Evolutionary conservation across 176 grass and related monocot species (phyloP), one percentile per base, ranked within the genome.

Genomic region (Pontederia paniculata): DNA sequence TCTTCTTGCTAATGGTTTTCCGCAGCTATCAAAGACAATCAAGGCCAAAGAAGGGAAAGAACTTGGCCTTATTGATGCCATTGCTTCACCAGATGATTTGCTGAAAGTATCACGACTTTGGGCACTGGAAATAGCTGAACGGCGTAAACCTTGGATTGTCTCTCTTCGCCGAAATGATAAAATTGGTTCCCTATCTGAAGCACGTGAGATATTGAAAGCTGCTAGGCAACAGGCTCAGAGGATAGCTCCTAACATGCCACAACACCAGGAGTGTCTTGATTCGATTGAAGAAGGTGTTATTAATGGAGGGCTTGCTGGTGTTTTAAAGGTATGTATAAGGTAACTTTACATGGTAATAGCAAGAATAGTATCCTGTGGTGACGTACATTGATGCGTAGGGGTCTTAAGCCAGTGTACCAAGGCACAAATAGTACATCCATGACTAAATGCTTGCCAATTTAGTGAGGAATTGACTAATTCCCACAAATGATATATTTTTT

Each of bases 251-350:
- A 77, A 95, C 60, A 83, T 89, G 82, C 90, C 85, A 9, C 85
- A 95, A 55, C 90, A 95, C 67, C 72, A 83, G 44, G 79, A 63
- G 19, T 95, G 85, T 65, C 81, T 95, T 52, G 79, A 89, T 75
- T 76, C 87, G 23, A 63, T 95, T 22, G 85, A 89, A 75, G 82
- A 89, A 73, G 90, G 90, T 28, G 17, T 86, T 54, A 54, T 82
- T 55, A 76, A 69, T 76, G 90, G 90, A 58, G 90, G 90, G 44
- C 74, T 83, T 81, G 73, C 90, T 64, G 90, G 90, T 47, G 90
- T 95, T 77, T 18, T 81, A 23, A 89, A 95, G 85, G 90, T 95
- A 63, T 56, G 58, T 16, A 10, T 28, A 31, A 65, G 14, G 31
- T 37, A 37, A 6, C 8, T 57, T 42, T 53, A 44, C 4, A 63